phyloP scores from a whole-genome alignment of 2,329 filamentous ascomycete species.

The Curvularia sp. region DNA sequence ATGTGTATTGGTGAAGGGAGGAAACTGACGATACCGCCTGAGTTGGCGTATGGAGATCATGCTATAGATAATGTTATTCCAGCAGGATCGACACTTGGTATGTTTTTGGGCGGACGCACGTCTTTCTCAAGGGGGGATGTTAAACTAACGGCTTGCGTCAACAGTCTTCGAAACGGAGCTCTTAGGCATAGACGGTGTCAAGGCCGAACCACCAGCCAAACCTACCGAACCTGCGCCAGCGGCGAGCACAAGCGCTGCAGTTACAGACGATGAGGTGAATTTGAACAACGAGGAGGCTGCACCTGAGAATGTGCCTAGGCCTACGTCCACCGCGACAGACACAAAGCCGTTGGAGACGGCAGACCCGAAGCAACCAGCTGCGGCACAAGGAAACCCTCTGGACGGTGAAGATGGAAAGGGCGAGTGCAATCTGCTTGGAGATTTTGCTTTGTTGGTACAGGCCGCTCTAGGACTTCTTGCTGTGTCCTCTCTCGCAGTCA shows the following conservation, averaged over 20 bases:
- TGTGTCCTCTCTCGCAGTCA: slow-evolving; percentile 85
- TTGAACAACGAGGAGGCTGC: slow-evolving; percentile 18
- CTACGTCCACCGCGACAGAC: slow-evolving; percentile 20
- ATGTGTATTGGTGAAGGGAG: slow-evolving; percentile 97
- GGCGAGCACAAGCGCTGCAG: slow-evolving; percentile 11
- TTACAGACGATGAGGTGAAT: slow-evolving; percentile 17
- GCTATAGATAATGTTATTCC: slow-evolving; percentile 76
- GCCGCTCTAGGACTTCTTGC: slow-evolving; percentile 83
- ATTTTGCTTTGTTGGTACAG: slow-evolving; percentile 91
- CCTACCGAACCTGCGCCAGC: slow-evolving; percentile 8
- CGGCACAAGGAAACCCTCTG: slow-evolving; percentile 38
- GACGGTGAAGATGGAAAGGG: slow-evolving; percentile 62
- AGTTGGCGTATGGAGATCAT: slow-evolving; percentile 79
- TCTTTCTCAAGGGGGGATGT: neutral
- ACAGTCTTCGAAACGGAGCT: slow-evolving; percentile 91
- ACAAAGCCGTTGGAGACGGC: slow-evolving; percentile 20
- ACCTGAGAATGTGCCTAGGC: slow-evolving; percentile 17
- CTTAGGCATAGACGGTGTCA: slow-evolving; percentile 72
- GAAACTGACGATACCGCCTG: slow-evolving; percentile 87
- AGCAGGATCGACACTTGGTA: slow-evolving; percentile 76
- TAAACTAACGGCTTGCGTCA: slow-evolving; percentile 23
- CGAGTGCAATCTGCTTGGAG: slow-evolving; percentile 85
- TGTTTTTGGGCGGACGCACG: slow-evolving; percentile 30
- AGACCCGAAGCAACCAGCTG: slow-evolving; percentile 23
- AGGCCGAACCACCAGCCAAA: slow-evolving; percentile 24